Evolutionary conservation across 2,329 filamentous ascomycete species (phyloP), one percentile per base, ranked within the genome.

Genomic region (Seiridium unicorne): DNA sequence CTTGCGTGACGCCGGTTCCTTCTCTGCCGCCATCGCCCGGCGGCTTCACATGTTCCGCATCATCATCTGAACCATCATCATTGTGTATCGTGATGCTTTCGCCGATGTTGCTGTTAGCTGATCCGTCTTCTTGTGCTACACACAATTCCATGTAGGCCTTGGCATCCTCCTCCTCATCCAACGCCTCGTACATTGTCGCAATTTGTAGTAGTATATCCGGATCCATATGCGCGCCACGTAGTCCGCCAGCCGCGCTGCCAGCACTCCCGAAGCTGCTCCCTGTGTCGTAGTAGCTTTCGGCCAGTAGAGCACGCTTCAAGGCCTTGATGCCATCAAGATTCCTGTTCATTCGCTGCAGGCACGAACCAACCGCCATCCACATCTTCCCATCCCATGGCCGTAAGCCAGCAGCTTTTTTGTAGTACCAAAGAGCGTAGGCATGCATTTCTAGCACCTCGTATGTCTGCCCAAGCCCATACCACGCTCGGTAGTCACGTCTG

Each of bases 381-480:
- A 99, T 96, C 75, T 98, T 98, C 0, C 93, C 92, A 68, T 99
- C 95, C 82, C 94, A 97, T 0, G 94, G 93, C n/a, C 93, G 87
- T 1, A 99, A 81, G 0, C 93, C 92, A 0, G 94, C 94, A 0
- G 95, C 95, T 60, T 95, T 92, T 72, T 98, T 96, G 79, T 97
- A 97, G 76, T 99, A 99, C 84, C 95, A 98, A 0, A 99, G 79
- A 1, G 94, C 93, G 73, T 99, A 99, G 48, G 93, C 93, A 71
- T 97, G 92, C 92, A 97, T 97, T 76, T 99, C 95, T 7, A 99
- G 84, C 66, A 99, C 91, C 74, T 99, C 95, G 70, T 99, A 99
- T 1, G 95, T 96, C 73, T 98, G 94, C 1, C 95, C 95, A 0
- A 99, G 82, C 40, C 95, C 95, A 72, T 99, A 98, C 95, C 95